Percentiles rank a stretch among this genome's conserved stretches.
Evolutionary conservation across 2,329 filamentous ascomycete species (phyloP).

Genomic region (Exophiala lecanii-corni): DNA sequence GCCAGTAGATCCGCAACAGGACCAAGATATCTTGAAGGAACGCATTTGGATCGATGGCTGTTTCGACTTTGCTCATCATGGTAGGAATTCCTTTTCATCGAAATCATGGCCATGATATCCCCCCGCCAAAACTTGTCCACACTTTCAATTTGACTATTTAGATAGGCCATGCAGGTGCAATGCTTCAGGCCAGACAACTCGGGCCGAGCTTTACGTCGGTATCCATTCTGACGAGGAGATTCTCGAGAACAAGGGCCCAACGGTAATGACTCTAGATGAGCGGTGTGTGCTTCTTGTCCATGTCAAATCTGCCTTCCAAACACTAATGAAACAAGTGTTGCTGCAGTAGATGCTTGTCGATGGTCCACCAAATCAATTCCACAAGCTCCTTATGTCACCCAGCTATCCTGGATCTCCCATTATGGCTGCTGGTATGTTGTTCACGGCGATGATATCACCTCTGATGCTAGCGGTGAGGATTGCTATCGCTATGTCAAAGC

Average conservation of each 20-base stretch:
- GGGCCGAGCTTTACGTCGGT: slow-evolving; percentile 86
- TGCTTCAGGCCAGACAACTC: slow-evolving; percentile 89
- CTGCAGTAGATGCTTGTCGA: slow-evolving; percentile 88
- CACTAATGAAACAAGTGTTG: slow-evolving; percentile 51
- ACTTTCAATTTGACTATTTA: slow-evolving; percentile 4
- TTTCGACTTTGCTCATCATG: slow-evolving; percentile 98
- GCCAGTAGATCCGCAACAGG: slow-evolving; percentile 62
- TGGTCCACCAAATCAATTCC: slow-evolving; percentile 85
- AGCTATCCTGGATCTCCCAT: slow-evolving; percentile 87
- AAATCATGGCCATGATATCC: too few relatives aligned
- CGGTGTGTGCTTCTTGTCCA: slow-evolving; percentile 45
- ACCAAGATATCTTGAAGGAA: slow-evolving; percentile 55
- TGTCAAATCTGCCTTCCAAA: neutral
- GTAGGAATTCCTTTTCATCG: slow-evolving; percentile 51
- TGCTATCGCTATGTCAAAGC: slow-evolving; percentile 98
- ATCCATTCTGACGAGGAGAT: slow-evolving; percentile 96
- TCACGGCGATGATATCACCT: slow-evolving; percentile 95
- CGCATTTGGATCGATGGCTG: slow-evolving; percentile 98
- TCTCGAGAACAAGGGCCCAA: slow-evolving; percentile 93
- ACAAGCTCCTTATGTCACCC: slow-evolving; percentile 89
- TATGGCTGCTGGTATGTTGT: slow-evolving; percentile 95
- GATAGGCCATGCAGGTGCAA: slow-evolving; percentile 87
- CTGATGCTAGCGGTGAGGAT: slow-evolving; percentile 86
- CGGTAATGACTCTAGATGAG: slow-evolving; percentile 91
- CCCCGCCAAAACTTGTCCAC: too few relatives aligned